Evolutionary conservation across 441 rosid genomes (phyloP), one percentile per base, ranked within the genome.

Genomic region (Erysimum pusillum): DNA sequence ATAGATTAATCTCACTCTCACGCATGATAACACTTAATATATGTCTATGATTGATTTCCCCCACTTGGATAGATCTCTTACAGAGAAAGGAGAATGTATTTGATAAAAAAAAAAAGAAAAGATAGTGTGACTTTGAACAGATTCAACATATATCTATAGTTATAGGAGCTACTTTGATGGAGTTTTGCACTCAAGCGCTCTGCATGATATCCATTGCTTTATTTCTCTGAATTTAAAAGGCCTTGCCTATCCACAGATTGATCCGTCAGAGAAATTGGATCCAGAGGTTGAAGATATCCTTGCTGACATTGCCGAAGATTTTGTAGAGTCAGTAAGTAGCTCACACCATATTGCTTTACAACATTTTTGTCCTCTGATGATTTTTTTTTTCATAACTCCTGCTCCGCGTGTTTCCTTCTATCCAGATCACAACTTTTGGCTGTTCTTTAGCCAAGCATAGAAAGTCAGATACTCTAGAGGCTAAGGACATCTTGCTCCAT

Each of bases 361-460:
- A 39, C 7, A 7, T 2, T 11, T 52, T 12, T 36, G 65, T 71
- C 46, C 9, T 44, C 57, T 42, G 56, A 65, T 51, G 14, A 15
- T 22, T 64, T 36, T 63, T 69, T n/a, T 38, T 58, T 54, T 60
- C 69, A 28, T 67, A 65, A 65, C 32, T 53, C 39, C 13, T 49
- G 13, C 80, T 70, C 63, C 36, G 70, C 28, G 65, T 59, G 42
- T 71, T 58, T 71, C 54, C 4, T 14, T 48, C 53, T 15, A 34
- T 75, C 8, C 86, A 92, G 99, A 89, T 93, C 77, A 91, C 97
- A 64, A 82, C 96, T n/a, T 95, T 93, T 79, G 93, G 98, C 60
- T 92, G 98, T 86, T 88, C 92, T 61, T 83, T 95, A 77, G 98
- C 98, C 58, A 95, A 91, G 84, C 98, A 91, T 88, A 81, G 96